Evolutionary conservation across 768 basidiomycete genomes (phyloP).

Genomic region (Russula earlei): DNA sequence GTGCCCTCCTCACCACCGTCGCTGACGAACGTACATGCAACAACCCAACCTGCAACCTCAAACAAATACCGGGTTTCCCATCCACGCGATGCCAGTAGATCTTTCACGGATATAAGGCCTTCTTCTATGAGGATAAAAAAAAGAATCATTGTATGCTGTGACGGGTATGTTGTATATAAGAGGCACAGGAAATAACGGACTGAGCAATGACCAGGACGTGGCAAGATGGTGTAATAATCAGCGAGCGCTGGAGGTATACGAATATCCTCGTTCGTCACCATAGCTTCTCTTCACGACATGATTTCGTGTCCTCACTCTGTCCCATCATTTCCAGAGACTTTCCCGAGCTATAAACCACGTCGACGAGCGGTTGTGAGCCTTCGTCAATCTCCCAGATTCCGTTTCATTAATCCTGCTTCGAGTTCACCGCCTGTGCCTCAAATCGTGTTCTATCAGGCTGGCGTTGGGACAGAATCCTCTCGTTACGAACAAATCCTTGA

Average conservation of each 20-base stretch:
- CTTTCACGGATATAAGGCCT: slow-evolving; percentile 1
- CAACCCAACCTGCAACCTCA: not conserved
- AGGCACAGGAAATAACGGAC: not conserved
- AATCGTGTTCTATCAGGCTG: slow-evolving; percentile 28
- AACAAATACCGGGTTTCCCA: not conserved
- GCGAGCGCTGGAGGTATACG: slow-evolving; percentile 27
- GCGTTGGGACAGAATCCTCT: slow-evolving; percentile 46
- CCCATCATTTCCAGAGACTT: slow-evolving; percentile 21
- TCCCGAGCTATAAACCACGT: slow-evolving; percentile 26
- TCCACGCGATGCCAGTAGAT: not conserved
- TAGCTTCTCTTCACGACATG: not conserved
- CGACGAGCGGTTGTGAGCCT: slow-evolving; percentile 25
- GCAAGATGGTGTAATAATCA: slow-evolving; percentile 44
- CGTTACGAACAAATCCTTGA: slow-evolving; percentile 52
- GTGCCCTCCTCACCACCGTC: not conserved
- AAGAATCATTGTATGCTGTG: slow-evolving; percentile 64
- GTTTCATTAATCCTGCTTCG: not conserved
- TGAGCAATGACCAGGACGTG: slow-evolving; percentile 42
- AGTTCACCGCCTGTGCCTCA: slow-evolving; percentile 25
- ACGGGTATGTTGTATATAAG: slow-evolving; percentile 41
- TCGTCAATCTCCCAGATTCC: not conserved
- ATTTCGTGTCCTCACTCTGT: not conserved
- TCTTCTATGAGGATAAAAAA: slow-evolving; percentile 3
- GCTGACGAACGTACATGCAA: not conserved
- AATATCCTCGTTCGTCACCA: slow-evolving; percentile 24